Conservation (phyloP, 2,329 filamentous ascomycete species). For the Aspergillus ruber region DNA sequence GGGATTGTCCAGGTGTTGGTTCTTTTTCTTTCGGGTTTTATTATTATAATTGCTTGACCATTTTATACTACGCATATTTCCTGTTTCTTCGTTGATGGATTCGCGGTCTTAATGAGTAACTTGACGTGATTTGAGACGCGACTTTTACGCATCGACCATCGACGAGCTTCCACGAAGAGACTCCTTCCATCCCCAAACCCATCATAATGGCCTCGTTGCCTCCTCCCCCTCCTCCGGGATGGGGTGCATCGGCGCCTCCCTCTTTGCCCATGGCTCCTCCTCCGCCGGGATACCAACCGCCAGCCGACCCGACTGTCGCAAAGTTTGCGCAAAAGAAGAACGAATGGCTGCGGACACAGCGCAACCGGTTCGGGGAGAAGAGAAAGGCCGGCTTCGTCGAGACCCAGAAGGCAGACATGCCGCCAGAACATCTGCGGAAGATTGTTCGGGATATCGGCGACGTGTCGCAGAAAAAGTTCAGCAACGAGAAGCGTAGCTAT, state of each 20-base stretch:
- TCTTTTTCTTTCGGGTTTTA: conserved; percentile 12
- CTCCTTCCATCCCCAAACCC: conserved; percentile 19
- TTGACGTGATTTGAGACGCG: background rate
- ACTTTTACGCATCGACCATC: conserved; percentile 4
- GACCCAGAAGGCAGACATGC: conserved; percentile 98
- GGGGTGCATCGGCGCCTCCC: conserved; percentile 48
- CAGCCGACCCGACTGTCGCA: conserved; percentile 73
- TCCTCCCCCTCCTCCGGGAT: conserved; percentile 63
- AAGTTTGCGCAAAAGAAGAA: conserved; percentile 99
- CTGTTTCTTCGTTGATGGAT: conserved; percentile 2
- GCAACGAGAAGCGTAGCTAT: conserved; percentile 96
- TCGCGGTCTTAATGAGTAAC: background rate
- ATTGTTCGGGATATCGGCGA: conserved; percentile 98
- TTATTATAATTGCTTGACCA: conserved; percentile 2
- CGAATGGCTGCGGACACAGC: conserved; percentile 89
- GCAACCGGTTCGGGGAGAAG: conserved; percentile 94
- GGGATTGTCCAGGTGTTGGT: conserved; percentile 16
- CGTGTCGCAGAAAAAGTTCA: conserved; percentile 99
- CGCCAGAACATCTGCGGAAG: conserved; percentile 94
- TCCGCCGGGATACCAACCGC: conserved; percentile 76
- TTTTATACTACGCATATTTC: background rate
- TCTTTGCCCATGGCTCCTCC: conserved; percentile 60
- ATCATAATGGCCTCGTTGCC: conserved; percentile 54
- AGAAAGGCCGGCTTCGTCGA: conserved; percentile 93
- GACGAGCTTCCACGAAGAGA: conserved; percentile 21